These are phyloP conservation scores for Apostasia ramifera DNA, from an alignment of 106 monocot species.

Conservation along the genomic window DNA sequence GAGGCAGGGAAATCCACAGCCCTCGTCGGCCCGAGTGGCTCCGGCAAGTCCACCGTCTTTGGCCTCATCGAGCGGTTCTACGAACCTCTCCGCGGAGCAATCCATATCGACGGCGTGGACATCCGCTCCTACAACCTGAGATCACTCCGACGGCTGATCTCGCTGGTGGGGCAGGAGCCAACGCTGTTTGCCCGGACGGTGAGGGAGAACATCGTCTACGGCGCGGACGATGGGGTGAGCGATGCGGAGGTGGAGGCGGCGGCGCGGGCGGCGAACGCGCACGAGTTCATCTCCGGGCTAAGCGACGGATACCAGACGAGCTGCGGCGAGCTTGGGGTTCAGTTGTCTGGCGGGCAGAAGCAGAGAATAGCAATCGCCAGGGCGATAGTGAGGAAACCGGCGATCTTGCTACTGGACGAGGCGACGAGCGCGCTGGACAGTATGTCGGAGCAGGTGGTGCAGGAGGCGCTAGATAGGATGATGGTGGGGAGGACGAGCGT, in stretches of 20 bases:
- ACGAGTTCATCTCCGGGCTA: slow-evolving; percentile 41
- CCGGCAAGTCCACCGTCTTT: slow-evolving; percentile 58
- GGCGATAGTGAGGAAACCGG: slow-evolving; percentile 46
- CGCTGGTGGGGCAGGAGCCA: slow-evolving; percentile 58
- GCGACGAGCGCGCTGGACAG: slow-evolving; percentile 63
- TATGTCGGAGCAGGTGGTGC: slow-evolving; percentile 54
- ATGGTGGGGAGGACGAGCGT: slow-evolving; percentile 61
- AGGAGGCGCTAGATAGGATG: slow-evolving; percentile 51
- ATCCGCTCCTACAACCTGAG: slow-evolving; percentile 39
- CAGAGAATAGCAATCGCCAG: slow-evolving; percentile 55
- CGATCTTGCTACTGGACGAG: slow-evolving; percentile 49
- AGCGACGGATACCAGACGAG: slow-evolving; percentile 45
- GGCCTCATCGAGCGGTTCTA: slow-evolving; percentile 62
- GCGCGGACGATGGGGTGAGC: slow-evolving; percentile 19
- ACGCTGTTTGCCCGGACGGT: slow-evolving; percentile 39
- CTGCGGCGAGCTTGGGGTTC: slow-evolving; percentile 53
- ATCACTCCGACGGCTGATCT: slow-evolving; percentile 34
- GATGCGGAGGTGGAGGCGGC: slow-evolving; percentile 40
- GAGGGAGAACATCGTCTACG: slow-evolving; percentile 45
- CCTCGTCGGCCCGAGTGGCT: slow-evolving; percentile 58
- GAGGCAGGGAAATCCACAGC: slow-evolving; percentile 47
- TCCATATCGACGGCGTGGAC: slow-evolving; percentile 51
- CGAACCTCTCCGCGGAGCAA: slow-evolving; percentile 33
- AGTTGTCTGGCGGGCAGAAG: slow-evolving; percentile 64
- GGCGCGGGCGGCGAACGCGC: slow-evolving; percentile 47